These are phyloP conservation scores for Cicer bijugum DNA, from an alignment of 306 rosid species.

Conservation along the genomic window DNA sequence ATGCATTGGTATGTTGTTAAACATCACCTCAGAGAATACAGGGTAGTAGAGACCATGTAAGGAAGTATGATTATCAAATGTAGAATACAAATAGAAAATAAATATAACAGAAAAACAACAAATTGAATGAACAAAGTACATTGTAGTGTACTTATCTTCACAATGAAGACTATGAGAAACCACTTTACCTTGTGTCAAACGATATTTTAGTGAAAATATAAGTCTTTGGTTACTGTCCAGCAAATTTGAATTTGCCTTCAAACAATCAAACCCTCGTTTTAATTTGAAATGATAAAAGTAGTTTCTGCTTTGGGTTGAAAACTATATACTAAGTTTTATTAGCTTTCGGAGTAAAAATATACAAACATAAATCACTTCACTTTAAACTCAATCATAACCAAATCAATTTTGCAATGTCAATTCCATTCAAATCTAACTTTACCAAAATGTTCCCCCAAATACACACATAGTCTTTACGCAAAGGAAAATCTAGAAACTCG, in stretches of 20 bases:
- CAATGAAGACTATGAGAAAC: background rate
- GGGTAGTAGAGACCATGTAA: slow-evolving; percentile 20
- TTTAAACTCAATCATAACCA: background rate
- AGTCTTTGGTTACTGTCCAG: background rate
- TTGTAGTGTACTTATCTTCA: background rate
- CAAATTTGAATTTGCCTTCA: background rate
- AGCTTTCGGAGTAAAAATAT: background rate
- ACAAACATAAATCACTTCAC: background rate
- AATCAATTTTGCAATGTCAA: background rate
- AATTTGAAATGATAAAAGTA: background rate
- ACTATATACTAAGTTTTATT: background rate
- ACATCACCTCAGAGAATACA: background rate
- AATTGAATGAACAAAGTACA: background rate
- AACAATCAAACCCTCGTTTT: background rate
- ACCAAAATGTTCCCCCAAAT: background rate
- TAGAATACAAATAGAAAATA: slow-evolving; percentile 12
- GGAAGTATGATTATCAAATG: background rate
- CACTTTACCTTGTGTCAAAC: background rate
- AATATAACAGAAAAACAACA: background rate
- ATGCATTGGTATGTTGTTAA: background rate
- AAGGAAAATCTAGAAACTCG: background rate
- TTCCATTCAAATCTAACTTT: background rate
- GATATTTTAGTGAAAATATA: slow-evolving; percentile 10
- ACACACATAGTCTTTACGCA: slow-evolving; percentile 1
- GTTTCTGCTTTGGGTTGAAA: background rate